Conservation (phyloP, 768 basidiomycete genomes). For the Sistotremastrum niveocremeum region DNA sequence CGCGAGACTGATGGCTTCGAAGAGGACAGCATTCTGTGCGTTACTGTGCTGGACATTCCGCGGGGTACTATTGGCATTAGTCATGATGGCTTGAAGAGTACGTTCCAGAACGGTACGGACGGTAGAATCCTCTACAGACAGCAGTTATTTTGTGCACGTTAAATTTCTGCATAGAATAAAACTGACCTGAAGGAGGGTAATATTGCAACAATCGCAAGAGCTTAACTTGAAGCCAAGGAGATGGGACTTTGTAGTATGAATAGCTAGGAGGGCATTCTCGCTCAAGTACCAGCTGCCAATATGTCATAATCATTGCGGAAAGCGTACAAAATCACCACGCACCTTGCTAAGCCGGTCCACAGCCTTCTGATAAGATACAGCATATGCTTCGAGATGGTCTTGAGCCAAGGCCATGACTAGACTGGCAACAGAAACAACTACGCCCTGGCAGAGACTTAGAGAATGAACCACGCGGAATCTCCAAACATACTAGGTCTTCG, state of each 20-base stretch:
- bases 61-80: slow-evolving; percentile 79
- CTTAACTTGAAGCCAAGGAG: slow-evolving; percentile 96
- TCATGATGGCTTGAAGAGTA: slow-evolving; percentile 83
- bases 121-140: slow-evolving; percentile 63
- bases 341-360: slow-evolving; percentile 81
- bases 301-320: neutral
- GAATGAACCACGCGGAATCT: slow-evolving; percentile 1
- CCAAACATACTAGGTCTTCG: slow-evolving; percentile 51
- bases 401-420: slow-evolving; percentile 90
- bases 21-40: slow-evolving; percentile 94
- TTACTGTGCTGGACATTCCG: slow-evolving; percentile 98
- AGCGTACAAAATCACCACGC: slow-evolving; percentile 12
- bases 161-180: neutral
- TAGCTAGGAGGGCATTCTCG: slow-evolving; percentile 83
- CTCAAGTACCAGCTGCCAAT: slow-evolving; percentile 68
- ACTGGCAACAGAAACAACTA: slow-evolving; percentile 87
- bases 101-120: slow-evolving; percentile 64
- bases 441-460: slow-evolving; percentile 44
- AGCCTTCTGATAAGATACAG: slow-evolving; percentile 89
- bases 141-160: slow-evolving; percentile 3
- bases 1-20: slow-evolving; percentile 92
- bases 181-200: slow-evolving; percentile 84
- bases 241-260: slow-evolving; percentile 94
- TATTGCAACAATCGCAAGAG: slow-evolving; percentile 86
- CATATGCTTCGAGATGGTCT: slow-evolving; percentile 80